Evolutionary conservation across 164 flowering plant genomes (phyloP).

Genomic region (Malania oleifera): DNA sequence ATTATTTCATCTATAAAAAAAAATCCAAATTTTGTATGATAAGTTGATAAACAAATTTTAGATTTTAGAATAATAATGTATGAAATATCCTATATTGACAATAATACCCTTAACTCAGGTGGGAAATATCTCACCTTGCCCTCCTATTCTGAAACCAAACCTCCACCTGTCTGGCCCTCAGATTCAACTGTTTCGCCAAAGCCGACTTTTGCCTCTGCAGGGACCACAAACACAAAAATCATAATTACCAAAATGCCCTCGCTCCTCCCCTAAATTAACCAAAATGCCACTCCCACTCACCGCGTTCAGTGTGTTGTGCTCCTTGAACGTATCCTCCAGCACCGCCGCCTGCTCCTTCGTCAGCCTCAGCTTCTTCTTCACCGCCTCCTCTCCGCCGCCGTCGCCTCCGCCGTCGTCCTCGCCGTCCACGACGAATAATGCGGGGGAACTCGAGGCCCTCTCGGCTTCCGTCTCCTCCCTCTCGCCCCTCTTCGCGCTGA

Average conservation of each 20-base stretch:
- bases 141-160: constrained; percentile 68
- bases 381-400: constrained; percentile 27
- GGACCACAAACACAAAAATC: neutral
- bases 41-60: too few species aligned
- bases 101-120: constrained; percentile 1
- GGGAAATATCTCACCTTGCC: constrained; percentile 42
- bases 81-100: neutral
- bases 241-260: constrained; percentile 11
- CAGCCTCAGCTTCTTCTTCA: constrained; percentile 42
- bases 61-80: too few species aligned
- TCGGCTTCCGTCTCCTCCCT: neutral
- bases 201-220: constrained; percentile 51
- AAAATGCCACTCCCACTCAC: constrained; percentile 20
- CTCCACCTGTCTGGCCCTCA: constrained; percentile 57
- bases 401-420: constrained; percentile 17
- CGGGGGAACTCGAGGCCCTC: neutral
- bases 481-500: constrained; percentile 16
- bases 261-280: neutral
- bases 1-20: too few species aligned
- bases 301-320: constrained; percentile 44
- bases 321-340: constrained; percentile 46
- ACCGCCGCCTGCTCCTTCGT: constrained; percentile 38
- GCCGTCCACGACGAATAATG: neutral
- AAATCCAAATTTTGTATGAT: too few species aligned
- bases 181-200: constrained; percentile 44